These are phyloP conservation scores for Chionographis japonica DNA, from an alignment of 106 monocot species.

Conservation along the genomic window DNA sequence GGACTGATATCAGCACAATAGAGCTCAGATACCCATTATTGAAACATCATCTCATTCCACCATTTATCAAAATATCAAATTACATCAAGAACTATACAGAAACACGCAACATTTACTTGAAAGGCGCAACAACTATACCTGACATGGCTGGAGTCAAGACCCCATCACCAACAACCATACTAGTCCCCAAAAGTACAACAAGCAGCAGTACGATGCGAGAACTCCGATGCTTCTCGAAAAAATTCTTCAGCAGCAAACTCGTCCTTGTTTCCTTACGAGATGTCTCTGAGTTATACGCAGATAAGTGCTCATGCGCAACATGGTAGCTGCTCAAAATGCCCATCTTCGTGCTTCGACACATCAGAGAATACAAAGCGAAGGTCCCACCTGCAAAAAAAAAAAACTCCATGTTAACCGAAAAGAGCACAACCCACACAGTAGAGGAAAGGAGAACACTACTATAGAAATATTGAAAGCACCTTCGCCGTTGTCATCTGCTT, in stretches of 20 bases:
- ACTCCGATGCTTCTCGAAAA: constrained; percentile 58
- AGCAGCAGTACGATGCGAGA: constrained; percentile 51
- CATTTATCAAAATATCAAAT: too few relatives aligned
- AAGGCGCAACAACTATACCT: constrained; percentile 27
- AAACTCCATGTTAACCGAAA: not conserved
- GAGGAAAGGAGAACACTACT: not conserved
- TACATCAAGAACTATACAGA: not conserved
- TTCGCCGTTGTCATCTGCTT: constrained; percentile 71
- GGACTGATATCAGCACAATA: too few relatives aligned
- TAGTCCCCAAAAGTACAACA: constrained; percentile 66
- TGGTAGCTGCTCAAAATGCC: constrained; percentile 28
- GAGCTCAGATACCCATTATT: too few relatives aligned
- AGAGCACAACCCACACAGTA: not conserved
- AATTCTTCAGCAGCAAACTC: constrained; percentile 44
- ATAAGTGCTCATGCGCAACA: constrained; percentile 22
- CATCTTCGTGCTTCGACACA: constrained; percentile 69
- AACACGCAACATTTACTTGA: not conserved
- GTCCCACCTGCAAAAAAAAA: constrained; percentile 52
- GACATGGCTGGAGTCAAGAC: constrained; percentile 77
- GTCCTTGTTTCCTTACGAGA: constrained; percentile 33
- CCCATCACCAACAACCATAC: constrained; percentile 85
- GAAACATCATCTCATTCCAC: too few relatives aligned
- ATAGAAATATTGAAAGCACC: constrained; percentile 16
- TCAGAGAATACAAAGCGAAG: constrained; percentile 79
- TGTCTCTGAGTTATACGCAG: constrained; percentile 11